Conservation (phyloP, 306 rosid genomes). For the Dalbergia oliveri region DNA sequence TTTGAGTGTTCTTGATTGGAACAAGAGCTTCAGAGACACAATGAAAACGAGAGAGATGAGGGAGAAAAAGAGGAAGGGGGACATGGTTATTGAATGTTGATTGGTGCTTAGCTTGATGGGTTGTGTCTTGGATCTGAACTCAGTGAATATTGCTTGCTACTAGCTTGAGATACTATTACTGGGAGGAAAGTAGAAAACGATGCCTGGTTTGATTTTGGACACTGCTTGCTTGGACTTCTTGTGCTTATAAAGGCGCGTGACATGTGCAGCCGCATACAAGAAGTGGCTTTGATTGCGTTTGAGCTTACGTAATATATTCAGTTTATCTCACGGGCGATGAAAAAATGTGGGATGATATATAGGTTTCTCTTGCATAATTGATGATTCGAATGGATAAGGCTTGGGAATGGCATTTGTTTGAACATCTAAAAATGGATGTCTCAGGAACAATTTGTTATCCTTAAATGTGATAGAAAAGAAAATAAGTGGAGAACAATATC, state of each 20-base stretch:
- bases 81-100: neutral
- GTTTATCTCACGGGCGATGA: too few relatives aligned
- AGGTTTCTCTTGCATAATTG: too few relatives aligned
- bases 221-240: neutral
- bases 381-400: too few relatives aligned
- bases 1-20: neutral
- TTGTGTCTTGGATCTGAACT: neutral
- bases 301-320: constrained; percentile 17
- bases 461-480: too few relatives aligned
- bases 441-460: too few relatives aligned
- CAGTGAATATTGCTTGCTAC: neutral
- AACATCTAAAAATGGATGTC: too few relatives aligned
- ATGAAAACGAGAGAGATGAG: constrained; percentile 24
- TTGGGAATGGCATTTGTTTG: too few relatives aligned
- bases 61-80: neutral
- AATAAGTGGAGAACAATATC: too few relatives aligned
- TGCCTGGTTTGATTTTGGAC: neutral
- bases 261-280: neutral
- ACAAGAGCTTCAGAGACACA: constrained; percentile 31
- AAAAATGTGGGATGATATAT: too few relatives aligned
- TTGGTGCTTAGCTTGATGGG: neutral
- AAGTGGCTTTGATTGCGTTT: constrained; percentile 14
- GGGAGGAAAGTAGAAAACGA: neutral
- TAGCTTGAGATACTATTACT: too few relatives aligned
- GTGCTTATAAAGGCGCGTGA: neutral